Percentiles rank a stretch among this genome's conserved stretches.
These are phyloP conservation scores for Scytalidium sp. DNA, from an alignment of 2,329 filamentous ascomycete species.

Conservation along the genomic window DNA sequence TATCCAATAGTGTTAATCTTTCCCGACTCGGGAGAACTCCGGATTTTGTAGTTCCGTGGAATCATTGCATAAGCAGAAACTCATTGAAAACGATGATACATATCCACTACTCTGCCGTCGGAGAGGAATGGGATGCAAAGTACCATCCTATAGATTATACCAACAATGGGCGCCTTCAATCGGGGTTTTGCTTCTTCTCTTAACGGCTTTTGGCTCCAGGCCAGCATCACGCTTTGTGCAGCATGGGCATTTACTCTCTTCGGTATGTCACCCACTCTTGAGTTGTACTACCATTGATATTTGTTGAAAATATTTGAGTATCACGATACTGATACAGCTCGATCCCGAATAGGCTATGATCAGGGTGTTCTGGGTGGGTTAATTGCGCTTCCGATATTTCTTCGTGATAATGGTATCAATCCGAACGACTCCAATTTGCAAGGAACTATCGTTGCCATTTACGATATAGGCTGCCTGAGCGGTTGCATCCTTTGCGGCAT, in stretches of 20 bases:
- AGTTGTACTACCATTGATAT: not conserved
- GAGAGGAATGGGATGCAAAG: not conserved
- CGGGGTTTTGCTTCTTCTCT: not conserved
- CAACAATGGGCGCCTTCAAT: not conserved
- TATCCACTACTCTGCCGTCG: not conserved
- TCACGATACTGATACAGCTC: slow-evolving; percentile 37
- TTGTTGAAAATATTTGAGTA: not conserved
- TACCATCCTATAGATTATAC: not conserved
- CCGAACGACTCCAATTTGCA: slow-evolving; percentile 33
- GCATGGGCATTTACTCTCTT: not conserved
- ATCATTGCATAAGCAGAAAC: too few relatives aligned
- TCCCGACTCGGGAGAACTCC: too few relatives aligned
- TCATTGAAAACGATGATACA: not conserved
- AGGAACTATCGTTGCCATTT: slow-evolving; percentile 42
- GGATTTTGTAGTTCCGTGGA: not conserved
- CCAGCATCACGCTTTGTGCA: not conserved
- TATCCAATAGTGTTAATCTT: not conserved
- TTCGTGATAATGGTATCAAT: slow-evolving; percentile 32
- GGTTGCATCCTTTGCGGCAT: slow-evolving; percentile 40
- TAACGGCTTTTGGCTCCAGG: not conserved
- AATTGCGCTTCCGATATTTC: slow-evolving; percentile 34
- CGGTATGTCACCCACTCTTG: not conserved
- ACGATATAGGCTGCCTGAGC: slow-evolving; percentile 47
- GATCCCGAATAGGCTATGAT: slow-evolving; percentile 37
- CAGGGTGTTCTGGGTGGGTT: slow-evolving; percentile 37